Percentiles rank a stretch among this genome's conserved stretches.
These are phyloP conservation scores for Corinectria fuckeliana DNA, from an alignment of 2,329 filamentous ascomycete species.

Conservation along the genomic window DNA sequence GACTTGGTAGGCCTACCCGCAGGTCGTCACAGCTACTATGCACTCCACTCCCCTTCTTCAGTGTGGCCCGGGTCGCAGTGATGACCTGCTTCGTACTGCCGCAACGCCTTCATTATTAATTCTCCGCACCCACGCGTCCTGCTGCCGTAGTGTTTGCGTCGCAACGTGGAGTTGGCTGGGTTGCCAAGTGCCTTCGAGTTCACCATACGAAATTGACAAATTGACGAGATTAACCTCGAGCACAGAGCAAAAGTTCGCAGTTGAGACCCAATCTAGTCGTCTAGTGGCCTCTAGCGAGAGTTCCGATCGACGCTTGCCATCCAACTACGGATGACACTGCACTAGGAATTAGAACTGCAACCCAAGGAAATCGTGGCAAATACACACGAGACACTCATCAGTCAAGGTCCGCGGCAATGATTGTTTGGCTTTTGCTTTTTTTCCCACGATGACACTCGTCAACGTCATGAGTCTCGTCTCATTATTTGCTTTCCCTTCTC, in stretches of 20 bases:
- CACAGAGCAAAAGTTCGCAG: constrained; percentile 1
- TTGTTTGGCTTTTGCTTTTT: neutral
- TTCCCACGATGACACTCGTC: constrained; percentile 1
- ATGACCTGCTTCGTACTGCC: neutral
- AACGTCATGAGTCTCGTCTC: constrained; percentile 5
- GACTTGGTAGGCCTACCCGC: neutral
- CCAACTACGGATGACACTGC: neutral
- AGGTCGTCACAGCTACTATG: neutral
- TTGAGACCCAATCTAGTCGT: neutral
- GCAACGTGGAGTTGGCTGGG: neutral
- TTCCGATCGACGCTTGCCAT: constrained; percentile 13
- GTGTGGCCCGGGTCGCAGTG: neutral
- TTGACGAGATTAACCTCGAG: neutral
- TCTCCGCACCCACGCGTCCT: too few species aligned
- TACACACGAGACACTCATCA: neutral
- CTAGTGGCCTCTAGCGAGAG: neutral
- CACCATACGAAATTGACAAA: neutral
- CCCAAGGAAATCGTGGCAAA: neutral
- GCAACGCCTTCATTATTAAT: neutral
- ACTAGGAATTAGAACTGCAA: too few species aligned
- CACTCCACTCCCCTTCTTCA: too few species aligned
- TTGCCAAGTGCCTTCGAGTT: neutral
- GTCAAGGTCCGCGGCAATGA: neutral
- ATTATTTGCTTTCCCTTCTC: constrained; percentile 1
- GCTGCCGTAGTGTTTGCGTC: neutral